Conservation (phyloP, 768 basidiomycete species). For the Pleurotus tuber-regium region DNA sequence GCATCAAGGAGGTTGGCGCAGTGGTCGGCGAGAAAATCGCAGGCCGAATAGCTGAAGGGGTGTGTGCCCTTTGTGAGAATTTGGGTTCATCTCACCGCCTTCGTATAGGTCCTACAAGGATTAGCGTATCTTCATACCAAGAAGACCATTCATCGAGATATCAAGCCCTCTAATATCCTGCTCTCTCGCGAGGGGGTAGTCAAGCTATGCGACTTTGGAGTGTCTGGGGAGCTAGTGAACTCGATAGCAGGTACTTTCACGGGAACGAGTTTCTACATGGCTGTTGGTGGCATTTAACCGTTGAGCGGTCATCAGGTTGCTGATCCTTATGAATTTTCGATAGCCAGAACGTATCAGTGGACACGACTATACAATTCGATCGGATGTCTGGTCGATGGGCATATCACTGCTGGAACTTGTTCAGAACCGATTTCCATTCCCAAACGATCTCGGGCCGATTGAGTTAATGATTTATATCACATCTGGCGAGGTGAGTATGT, state of each 20-base stretch:
- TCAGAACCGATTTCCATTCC: slow-evolving; percentile 93
- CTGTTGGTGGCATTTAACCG: slow-evolving; percentile 55
- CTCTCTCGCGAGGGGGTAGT: slow-evolving; percentile 86
- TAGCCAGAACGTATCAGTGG: slow-evolving; percentile 95
- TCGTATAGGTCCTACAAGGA: slow-evolving; percentile 76
- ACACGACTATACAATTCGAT: slow-evolving; percentile 87
- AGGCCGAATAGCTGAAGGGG: slow-evolving; percentile 91
- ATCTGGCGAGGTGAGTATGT: slow-evolving; percentile 59
- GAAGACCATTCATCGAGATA: slow-evolving; percentile 94
- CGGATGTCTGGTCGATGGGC: slow-evolving; percentile 98
- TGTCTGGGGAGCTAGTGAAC: slow-evolving; percentile 92
- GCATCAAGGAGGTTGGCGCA: slow-evolving; percentile 74
- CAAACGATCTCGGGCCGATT: slow-evolving; percentile 87
- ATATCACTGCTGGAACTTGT: slow-evolving; percentile 93
- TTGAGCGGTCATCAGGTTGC: slow-evolving; percentile 8
- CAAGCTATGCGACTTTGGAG: slow-evolving; percentile 95
- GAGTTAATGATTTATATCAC: slow-evolving; percentile 92
- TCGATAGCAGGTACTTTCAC: slow-evolving; percentile 95
- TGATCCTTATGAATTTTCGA: slow-evolving; percentile 12
- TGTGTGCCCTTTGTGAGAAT: slow-evolving; percentile 35
- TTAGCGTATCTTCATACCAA: slow-evolving; percentile 88
- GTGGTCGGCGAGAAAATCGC: slow-evolving; percentile 86
- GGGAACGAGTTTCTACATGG: slow-evolving; percentile 98
- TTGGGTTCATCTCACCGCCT: slow-evolving; percentile 11
- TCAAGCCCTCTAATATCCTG: slow-evolving; percentile 92